Evolutionary conservation across 768 basidiomycete genomes (phyloP).

Genomic region (Amyloporia xantha): DNA sequence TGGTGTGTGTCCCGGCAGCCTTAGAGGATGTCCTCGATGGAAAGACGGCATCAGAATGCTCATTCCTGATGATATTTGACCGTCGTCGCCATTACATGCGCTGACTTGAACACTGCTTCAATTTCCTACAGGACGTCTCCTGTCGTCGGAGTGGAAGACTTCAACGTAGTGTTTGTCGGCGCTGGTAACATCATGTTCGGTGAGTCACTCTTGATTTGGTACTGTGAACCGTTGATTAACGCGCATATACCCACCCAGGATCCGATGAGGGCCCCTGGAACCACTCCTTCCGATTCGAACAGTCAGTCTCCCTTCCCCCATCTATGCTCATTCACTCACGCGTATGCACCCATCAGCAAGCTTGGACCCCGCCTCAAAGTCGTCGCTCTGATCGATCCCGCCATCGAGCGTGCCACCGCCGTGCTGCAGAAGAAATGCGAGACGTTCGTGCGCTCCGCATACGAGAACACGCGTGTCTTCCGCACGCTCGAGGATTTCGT

Average conservation of each 20-base stretch:
- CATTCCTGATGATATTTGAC: too few relatives aligned
- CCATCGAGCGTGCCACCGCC: constrained; percentile 68
- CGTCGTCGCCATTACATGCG: too few relatives aligned
- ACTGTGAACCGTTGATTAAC: not conserved
- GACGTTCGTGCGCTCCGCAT: constrained; percentile 90
- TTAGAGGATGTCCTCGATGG: too few relatives aligned
- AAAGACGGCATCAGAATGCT: too few relatives aligned
- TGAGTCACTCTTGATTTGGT: constrained; percentile 20
- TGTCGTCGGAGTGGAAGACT: constrained; percentile 62
- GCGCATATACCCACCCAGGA: constrained; percentile 36
- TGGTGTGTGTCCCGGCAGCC: too few relatives aligned
- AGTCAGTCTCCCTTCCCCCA: constrained; percentile 39
- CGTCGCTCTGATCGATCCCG: constrained; percentile 90
- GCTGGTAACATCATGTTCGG: constrained; percentile 99
- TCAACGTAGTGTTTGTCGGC: constrained; percentile 93
- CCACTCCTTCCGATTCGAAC: constrained; percentile 86
- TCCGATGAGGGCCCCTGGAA: constrained; percentile 91
- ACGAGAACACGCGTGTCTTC: constrained; percentile 81
- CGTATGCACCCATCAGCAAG: constrained; percentile 50
- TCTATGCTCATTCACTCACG: not conserved
- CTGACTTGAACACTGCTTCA: too few relatives aligned
- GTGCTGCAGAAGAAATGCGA: constrained; percentile 87
- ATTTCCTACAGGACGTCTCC: constrained; percentile 37
- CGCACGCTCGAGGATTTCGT: constrained; percentile 82
- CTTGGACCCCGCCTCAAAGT: constrained; percentile 95